These are phyloP conservation scores for Collybia sordida DNA, from an alignment of 768 basidiomycete genomes.

Conservation along the genomic window DNA sequence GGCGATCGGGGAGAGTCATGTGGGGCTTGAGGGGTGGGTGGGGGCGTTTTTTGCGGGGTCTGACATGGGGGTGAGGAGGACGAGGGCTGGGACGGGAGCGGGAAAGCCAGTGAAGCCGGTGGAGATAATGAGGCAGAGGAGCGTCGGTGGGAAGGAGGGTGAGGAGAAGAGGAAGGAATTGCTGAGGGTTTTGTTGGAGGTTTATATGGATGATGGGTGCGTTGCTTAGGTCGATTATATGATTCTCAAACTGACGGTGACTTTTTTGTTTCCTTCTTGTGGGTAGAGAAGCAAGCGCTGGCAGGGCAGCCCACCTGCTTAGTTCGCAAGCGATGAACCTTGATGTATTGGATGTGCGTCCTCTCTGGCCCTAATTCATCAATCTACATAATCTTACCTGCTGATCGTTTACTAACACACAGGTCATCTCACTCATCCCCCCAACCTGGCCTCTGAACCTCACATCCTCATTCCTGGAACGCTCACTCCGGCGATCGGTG, in stretches of 20 bases:
- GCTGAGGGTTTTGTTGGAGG: conserved; percentile 70
- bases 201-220: conserved; percentile 80
- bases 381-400: background rate
- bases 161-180: conserved; percentile 54
- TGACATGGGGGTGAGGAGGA: too few relatives aligned
- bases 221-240: conserved; percentile 51
- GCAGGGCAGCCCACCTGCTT: conserved; percentile 66
- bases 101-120: too few relatives aligned
- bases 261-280: too few relatives aligned
- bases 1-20: conserved; percentile 43
- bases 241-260: background rate
- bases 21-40: conserved; percentile 54
- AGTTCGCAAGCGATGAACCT: conserved; percentile 80
- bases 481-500: conserved; percentile 74
- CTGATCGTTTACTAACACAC: conserved; percentile 1
- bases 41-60: conserved; percentile 38
- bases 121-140: conserved; percentile 28
- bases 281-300: conserved; percentile 48
- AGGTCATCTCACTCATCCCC: conserved; percentile 71
- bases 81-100: too few relatives aligned
- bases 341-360: conserved; percentile 73
- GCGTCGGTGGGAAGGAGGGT: conserved; percentile 42
- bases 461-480: conserved; percentile 75
- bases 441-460: conserved; percentile 71
- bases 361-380: background rate